Evolutionary conservation across 176 grass and related monocot genomes (phyloP).

Genomic region (Avena sativa): DNA sequence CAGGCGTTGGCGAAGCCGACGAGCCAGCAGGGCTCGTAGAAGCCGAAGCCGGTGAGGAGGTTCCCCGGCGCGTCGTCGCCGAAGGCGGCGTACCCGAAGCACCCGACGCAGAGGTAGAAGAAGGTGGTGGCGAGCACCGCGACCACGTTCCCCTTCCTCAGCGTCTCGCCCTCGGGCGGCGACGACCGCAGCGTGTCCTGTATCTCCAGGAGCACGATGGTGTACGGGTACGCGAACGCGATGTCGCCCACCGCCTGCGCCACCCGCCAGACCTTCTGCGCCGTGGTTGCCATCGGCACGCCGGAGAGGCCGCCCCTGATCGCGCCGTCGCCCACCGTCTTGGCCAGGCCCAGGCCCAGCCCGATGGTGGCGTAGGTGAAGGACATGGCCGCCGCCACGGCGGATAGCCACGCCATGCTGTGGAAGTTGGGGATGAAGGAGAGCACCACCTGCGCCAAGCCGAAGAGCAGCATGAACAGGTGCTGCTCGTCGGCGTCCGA

Average conservation of each 20-base stretch:
- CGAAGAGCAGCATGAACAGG: slow-evolving; percentile 58
- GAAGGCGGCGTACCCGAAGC: slow-evolving; percentile 83
- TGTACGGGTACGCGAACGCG: slow-evolving; percentile 71
- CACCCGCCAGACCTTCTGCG: slow-evolving; percentile 64
- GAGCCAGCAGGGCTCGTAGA: slow-evolving; percentile 91
- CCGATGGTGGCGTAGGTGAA: slow-evolving; percentile 64
- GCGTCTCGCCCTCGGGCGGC: slow-evolving; percentile 59
- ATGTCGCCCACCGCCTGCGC: slow-evolving; percentile 69
- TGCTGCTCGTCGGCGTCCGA: not conserved
- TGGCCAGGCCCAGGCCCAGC: slow-evolving; percentile 52
- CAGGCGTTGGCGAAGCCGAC: slow-evolving; percentile 70
- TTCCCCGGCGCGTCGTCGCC: slow-evolving; percentile 76
- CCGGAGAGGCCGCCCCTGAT: slow-evolving; percentile 35
- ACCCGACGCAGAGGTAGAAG: slow-evolving; percentile 82
- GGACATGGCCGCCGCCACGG: slow-evolving; percentile 59
- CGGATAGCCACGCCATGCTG: slow-evolving; percentile 67
- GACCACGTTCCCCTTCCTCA: slow-evolving; percentile 49
- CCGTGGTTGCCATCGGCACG: slow-evolving; percentile 17
- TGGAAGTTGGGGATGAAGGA: slow-evolving; percentile 65
- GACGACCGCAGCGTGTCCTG: slow-evolving; percentile 65
- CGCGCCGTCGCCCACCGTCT: slow-evolving; percentile 55
- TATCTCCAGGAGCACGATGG: slow-evolving; percentile 63
- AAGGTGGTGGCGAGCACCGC: slow-evolving; percentile 52
- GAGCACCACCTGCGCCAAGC: slow-evolving; percentile 50
- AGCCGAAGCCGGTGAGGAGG: slow-evolving; percentile 82